Conservation (phyloP, 495 filamentous ascomycete species). For the Amniculicola lignicola region DNA sequence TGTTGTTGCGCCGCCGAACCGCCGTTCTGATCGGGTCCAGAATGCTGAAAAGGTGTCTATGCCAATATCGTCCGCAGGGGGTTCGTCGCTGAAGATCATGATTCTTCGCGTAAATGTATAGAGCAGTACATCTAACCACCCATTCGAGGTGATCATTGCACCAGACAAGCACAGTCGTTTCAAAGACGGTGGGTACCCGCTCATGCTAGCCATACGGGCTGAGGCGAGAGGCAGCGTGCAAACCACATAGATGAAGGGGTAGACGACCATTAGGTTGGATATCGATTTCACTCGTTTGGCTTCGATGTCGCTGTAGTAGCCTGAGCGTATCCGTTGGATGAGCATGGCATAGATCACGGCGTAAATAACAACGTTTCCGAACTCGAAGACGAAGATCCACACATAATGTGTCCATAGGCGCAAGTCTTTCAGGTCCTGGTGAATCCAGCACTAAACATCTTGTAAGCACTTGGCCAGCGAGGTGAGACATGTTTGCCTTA, state of each 20-base stretch:
- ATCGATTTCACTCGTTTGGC: constrained; percentile 23
- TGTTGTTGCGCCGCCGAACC: constrained; percentile 25
- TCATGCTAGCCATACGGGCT: constrained; percentile 63
- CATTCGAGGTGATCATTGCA: constrained; percentile 68
- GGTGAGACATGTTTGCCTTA: constrained; percentile 3
- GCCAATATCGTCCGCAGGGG: constrained; percentile 29
- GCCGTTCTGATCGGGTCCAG: constrained; percentile 20
- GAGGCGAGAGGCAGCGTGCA: constrained; percentile 70
- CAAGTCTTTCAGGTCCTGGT: constrained; percentile 25
- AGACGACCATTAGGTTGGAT: constrained; percentile 62
- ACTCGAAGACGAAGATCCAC: constrained; percentile 69
- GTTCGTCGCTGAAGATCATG: constrained; percentile 32
- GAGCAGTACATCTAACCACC: constrained; percentile 69
- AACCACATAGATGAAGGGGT: constrained; percentile 70
- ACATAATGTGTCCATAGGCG: constrained; percentile 75
- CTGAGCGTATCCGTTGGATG: constrained; percentile 24
- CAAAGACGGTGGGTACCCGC: constrained; percentile 51
- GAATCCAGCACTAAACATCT: constrained; percentile 28
- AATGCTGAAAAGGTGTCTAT: constrained; percentile 35
- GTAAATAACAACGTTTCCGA: constrained; percentile 66
- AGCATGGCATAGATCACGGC: constrained; percentile 56
- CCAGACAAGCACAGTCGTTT: constrained; percentile 66
- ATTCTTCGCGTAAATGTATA: constrained; percentile 65
- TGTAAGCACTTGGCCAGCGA: neutral
- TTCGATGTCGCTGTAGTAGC: constrained; percentile 23